Evolutionary conservation across 352 stramenopile genomes (phyloP).

Genomic region (Phytophthora sojae): DNA sequence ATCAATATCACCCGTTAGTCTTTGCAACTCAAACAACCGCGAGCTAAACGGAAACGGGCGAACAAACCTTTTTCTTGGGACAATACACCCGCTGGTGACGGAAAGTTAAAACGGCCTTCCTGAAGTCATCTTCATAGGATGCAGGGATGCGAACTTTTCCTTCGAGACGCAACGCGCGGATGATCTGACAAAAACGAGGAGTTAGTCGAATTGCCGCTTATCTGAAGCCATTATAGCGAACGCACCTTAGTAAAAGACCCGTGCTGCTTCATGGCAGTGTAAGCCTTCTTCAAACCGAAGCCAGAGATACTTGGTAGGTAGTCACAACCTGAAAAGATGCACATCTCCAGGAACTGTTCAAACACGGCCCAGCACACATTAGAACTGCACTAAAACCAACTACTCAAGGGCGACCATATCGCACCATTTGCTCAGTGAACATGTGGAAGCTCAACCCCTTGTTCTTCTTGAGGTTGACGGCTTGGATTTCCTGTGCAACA

Average conservation of each 20-base stretch:
- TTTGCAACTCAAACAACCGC: neutral
- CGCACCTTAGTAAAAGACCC: slow-evolving; percentile 68
- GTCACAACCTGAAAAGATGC: slow-evolving; percentile 92
- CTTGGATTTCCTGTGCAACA: slow-evolving; percentile 86
- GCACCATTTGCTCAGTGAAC: slow-evolving; percentile 89
- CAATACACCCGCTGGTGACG: slow-evolving; percentile 78
- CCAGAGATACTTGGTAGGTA: slow-evolving; percentile 85
- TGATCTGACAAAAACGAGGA: slow-evolving; percentile 45
- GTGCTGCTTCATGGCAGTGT: slow-evolving; percentile 77
- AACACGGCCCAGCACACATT: neutral
- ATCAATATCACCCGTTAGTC: neutral
- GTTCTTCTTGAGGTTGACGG: slow-evolving; percentile 75
- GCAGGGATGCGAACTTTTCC: slow-evolving; percentile 61
- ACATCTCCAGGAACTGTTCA: slow-evolving; percentile 89
- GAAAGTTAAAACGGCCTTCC: slow-evolving; percentile 69
- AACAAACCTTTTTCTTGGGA: slow-evolving; percentile 53
- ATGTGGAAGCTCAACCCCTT: slow-evolving; percentile 76
- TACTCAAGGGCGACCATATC: neutral
- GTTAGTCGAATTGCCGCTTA: neutral
- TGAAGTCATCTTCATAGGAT: slow-evolving; percentile 74
- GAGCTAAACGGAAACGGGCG: neutral
- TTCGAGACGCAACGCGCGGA: slow-evolving; percentile 67
- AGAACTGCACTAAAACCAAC: neutral
- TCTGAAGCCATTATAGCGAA: neutral
- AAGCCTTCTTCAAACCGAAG: slow-evolving; percentile 87